phyloP scores from a whole-genome alignment of 2,329 filamentous ascomycete species.

The Uncinocarpus reesii region DNA sequence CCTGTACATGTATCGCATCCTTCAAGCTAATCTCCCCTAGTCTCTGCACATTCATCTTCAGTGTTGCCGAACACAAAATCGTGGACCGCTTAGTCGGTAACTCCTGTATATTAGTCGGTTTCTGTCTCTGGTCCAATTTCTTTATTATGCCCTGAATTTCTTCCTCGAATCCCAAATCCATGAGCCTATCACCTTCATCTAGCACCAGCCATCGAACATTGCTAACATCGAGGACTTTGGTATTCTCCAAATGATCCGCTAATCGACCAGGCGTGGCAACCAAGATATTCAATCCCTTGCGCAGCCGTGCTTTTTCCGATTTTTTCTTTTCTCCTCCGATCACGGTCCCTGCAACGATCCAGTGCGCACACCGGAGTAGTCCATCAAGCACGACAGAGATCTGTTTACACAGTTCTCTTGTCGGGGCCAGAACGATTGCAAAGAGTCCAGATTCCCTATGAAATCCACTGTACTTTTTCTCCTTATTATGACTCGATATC shows the following conservation, averaged over 20 bases:
- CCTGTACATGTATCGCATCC: constrained; percentile 78
- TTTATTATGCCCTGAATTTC: constrained; percentile 80
- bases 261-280: constrained; percentile 89
- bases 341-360: constrained; percentile 84
- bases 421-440: constrained; percentile 86
- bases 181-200: constrained; percentile 93
- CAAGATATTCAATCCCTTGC: constrained; percentile 91
- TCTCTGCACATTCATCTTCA: constrained; percentile 95
- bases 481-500: constrained; percentile 49
- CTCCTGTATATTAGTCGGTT: constrained; percentile 52
- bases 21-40: constrained; percentile 91
- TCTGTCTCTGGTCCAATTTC: constrained; percentile 59
- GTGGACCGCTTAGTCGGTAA: constrained; percentile 68
- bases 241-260: constrained; percentile 86
- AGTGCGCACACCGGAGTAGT: constrained; percentile 77
- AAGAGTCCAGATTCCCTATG: constrained; percentile 83
- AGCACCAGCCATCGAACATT: constrained; percentile 88
- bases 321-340: constrained; percentile 63
- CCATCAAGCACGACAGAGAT: constrained; percentile 79
- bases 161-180: constrained; percentile 95
- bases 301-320: constrained; percentile 80
- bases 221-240: constrained; percentile 74
- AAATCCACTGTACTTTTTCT: constrained; percentile 40
- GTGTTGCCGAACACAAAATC: constrained; percentile 86
- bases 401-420: constrained; percentile 87